Evolutionary conservation across 495 filamentous ascomycete species (phyloP), one percentile per base, ranked within the genome.

Genomic region (Ascodesmis nigricans): DNA sequence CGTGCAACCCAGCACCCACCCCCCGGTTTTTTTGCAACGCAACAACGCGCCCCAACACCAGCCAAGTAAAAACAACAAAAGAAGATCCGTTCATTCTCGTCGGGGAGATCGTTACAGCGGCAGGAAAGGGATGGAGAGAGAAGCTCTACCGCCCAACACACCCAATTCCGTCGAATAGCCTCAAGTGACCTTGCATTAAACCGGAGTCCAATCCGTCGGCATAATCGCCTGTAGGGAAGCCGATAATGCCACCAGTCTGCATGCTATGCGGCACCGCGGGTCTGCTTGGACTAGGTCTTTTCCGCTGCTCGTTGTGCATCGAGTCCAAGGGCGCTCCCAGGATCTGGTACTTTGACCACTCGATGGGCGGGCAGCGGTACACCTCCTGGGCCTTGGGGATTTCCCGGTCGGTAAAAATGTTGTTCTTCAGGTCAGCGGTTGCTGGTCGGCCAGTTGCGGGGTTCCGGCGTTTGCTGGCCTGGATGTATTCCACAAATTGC

Each of bases 301-400:
- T 40, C 24, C 42, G 39, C 31, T 50, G 47, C 13, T 49, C 39
- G 13, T 50, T 46, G 14, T 49, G 46, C 9, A 50, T 13, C n/a
- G 40, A 39, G 9, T 50, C 46, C 11, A 50, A 33, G 2, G 47
- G 47, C 19, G 41, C 35, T 2, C 45, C 45, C 6, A 50, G 38
- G 6, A 50, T 47, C 10, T 35, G 31, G 24, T 50, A 50, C 27
- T 50, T 50, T 36, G 45, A 31, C 47, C 47, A 50, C 29, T 50
- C 47, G 16, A 50, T 49, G 14, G 33, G 36, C 3, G 47, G 47
- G 27, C 47, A 50, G 10, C 42, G 36, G 26, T 45, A 50, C 18
- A 50, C 45, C 20, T 50, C 47, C 15, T 50, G 47, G 14, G 47
- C 45, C 25, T 45, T 48, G 21, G 47, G 47, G 4, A 50, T 33